Evolutionary conservation across 257 asterid species (phyloP).

Genomic region (Fraxinus quadrangulata): DNA sequence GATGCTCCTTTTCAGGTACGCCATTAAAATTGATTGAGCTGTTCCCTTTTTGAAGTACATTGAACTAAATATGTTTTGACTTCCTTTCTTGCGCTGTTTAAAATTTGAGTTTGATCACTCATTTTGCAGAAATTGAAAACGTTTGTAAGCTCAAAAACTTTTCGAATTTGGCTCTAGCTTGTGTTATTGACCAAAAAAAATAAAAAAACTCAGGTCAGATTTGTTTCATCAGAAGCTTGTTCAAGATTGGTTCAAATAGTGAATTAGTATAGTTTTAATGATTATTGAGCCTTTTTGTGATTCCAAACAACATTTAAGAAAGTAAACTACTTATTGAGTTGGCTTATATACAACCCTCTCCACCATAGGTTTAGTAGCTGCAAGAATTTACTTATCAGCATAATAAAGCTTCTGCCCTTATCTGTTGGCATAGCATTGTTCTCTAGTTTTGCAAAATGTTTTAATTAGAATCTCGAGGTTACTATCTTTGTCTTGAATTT

Average conservation of each 20-base stretch:
- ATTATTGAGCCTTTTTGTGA: constrained; percentile 2
- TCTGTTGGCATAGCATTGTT: neutral
- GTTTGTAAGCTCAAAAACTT: neutral
- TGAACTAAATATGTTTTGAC: neutral
- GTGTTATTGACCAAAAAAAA: no score
- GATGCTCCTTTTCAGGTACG: constrained; percentile 73
- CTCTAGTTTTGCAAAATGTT: neutral
- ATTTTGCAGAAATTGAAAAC: neutral
- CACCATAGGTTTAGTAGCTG: neutral
- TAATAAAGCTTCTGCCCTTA: neutral
- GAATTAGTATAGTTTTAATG: neutral
- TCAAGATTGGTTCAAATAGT: neutral
- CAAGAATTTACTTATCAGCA: neutral
- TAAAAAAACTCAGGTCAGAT: neutral
- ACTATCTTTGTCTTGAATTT: neutral
- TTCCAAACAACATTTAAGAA: neutral
- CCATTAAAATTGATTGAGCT: neutral
- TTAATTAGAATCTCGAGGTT: neutral
- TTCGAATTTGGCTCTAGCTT: neutral
- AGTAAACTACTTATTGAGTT: neutral
- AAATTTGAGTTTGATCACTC: neutral
- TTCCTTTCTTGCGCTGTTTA: neutral
- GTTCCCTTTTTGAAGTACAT: neutral
- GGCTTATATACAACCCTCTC: no score
- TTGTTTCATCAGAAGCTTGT: neutral